These are phyloP conservation scores for Suaeda aralocaspica DNA, from an alignment of 148 eudicot species.

Conservation along the genomic window DNA sequence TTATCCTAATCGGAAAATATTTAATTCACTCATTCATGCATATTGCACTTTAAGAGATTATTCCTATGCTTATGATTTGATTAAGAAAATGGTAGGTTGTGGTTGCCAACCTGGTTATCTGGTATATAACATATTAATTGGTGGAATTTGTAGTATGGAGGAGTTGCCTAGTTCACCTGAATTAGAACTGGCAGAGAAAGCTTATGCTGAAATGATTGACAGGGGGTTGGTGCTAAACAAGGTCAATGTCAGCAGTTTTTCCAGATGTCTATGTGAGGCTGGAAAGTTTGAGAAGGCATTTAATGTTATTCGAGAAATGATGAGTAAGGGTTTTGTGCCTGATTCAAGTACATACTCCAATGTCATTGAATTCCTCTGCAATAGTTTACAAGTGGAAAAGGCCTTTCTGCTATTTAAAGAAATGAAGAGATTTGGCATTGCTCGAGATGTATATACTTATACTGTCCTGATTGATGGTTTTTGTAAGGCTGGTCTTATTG, in stretches of 20 bases:
- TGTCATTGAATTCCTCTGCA: slow-evolving; percentile 76
- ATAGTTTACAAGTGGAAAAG: slow-evolving; percentile 60
- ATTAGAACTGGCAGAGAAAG: slow-evolving; percentile 75
- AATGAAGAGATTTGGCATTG: slow-evolving; percentile 64
- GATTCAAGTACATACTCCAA: slow-evolving; percentile 74
- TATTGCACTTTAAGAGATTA: slow-evolving; percentile 65
- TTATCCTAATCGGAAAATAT: slow-evolving; percentile 69
- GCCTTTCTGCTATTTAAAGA: slow-evolving; percentile 76
- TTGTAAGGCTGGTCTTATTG: slow-evolving; percentile 88
- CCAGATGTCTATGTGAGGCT: slow-evolving; percentile 71
- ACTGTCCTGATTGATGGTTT: slow-evolving; percentile 80
- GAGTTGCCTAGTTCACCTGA: slow-evolving; percentile 44
- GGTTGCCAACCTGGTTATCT: slow-evolving; percentile 77
- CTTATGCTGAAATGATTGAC: slow-evolving; percentile 63
- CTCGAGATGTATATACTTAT: slow-evolving; percentile 91
- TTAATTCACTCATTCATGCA: slow-evolving; percentile 72
- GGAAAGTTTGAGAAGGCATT: slow-evolving; percentile 80
- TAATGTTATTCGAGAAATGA: slow-evolving; percentile 67
- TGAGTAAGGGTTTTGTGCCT: slow-evolving; percentile 79
- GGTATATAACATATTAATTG: slow-evolving; percentile 79
- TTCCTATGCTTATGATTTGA: slow-evolving; percentile 77
- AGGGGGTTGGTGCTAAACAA: slow-evolving; percentile 66
- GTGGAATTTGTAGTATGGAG: slow-evolving; percentile 75
- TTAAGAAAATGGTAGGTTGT: slow-evolving; percentile 65
- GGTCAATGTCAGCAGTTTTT: slow-evolving; percentile 64